Conservation (phyloP, 441 rosid species). For the Viola pubescens region DNA sequence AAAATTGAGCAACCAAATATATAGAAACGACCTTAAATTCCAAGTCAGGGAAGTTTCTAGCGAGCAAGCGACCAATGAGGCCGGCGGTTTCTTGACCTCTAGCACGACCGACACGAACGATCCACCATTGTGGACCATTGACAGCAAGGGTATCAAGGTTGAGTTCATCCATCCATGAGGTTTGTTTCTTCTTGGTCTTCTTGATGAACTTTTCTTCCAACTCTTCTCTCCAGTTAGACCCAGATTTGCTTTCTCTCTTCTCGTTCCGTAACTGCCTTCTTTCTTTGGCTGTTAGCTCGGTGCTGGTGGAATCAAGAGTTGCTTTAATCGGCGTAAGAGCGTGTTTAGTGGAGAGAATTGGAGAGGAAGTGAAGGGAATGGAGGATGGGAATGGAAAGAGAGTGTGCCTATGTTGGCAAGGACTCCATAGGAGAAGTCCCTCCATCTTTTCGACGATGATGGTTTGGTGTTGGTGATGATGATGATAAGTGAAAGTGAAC, state of each 20-base stretch:
- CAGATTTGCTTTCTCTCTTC: constrained; percentile 55
- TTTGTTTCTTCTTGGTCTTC: constrained; percentile 57
- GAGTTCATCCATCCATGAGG: constrained; percentile 50
- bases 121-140: constrained; percentile 77
- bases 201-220: constrained; percentile 61
- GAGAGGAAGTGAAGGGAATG: constrained; percentile 12
- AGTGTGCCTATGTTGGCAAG: constrained; percentile 22
- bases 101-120: constrained; percentile 47
- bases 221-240: constrained; percentile 71
- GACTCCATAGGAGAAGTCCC: constrained; percentile 63
- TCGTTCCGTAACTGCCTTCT: constrained; percentile 69
- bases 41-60: constrained; percentile 42
- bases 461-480: background rate
- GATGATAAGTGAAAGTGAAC: background rate
- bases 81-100: constrained; percentile 55
- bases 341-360: constrained; percentile 14
- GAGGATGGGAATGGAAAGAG: constrained; percentile 4
- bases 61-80: constrained; percentile 44
- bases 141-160: constrained; percentile 62
- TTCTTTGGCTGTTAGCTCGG: constrained; percentile 57
- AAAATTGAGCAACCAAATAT: background rate
- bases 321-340: constrained; percentile 25
- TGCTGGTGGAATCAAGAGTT: constrained; percentile 31
- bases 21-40: constrained; percentile 47
- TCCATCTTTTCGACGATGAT: constrained; percentile 25